Evolutionary conservation across 257 asterid genomes (phyloP).

Genomic region (Vinca minor): DNA sequence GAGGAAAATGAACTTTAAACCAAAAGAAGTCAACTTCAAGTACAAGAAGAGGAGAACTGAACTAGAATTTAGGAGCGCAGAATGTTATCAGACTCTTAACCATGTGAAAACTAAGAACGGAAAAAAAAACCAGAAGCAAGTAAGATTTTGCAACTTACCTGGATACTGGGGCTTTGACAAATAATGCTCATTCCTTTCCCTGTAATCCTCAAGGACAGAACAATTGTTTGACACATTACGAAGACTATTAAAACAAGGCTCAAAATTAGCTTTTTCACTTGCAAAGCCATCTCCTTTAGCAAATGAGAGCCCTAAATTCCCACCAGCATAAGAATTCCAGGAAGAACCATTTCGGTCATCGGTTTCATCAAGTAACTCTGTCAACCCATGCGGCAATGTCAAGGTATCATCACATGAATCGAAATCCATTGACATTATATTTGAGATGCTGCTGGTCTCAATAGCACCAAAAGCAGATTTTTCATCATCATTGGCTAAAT

Average conservation of each 20-base stretch:
- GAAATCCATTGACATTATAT: conserved; percentile 70
- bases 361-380: conserved; percentile 46
- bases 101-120: too few species aligned
- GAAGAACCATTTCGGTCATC: conserved; percentile 54
- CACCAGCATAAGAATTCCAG: conserved; percentile 61
- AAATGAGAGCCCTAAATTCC: conserved; percentile 50
- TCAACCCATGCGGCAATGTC: conserved; percentile 40
- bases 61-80: too few species aligned
- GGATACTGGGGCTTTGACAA: conserved; percentile 51
- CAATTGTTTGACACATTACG: conserved; percentile 20
- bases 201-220: conserved; percentile 40
- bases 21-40: too few species aligned
- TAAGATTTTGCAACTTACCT: conserved; percentile 54
- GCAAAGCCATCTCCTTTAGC: conserved; percentile 42
- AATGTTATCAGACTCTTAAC: too few species aligned
- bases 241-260: conserved; percentile 20
- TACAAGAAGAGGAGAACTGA: too few species aligned
- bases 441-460: conserved; percentile 65
- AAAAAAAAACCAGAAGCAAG: too few species aligned
- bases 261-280: conserved; percentile 51
- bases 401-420: conserved; percentile 64
- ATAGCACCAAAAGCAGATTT: conserved; percentile 52
- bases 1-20: too few species aligned
- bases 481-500: conserved; percentile 44
- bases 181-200: conserved; percentile 54